These are phyloP conservation scores for Emmonsia crescens DNA, from an alignment of 2,329 filamentous ascomycete genomes.

Conservation along the genomic window DNA sequence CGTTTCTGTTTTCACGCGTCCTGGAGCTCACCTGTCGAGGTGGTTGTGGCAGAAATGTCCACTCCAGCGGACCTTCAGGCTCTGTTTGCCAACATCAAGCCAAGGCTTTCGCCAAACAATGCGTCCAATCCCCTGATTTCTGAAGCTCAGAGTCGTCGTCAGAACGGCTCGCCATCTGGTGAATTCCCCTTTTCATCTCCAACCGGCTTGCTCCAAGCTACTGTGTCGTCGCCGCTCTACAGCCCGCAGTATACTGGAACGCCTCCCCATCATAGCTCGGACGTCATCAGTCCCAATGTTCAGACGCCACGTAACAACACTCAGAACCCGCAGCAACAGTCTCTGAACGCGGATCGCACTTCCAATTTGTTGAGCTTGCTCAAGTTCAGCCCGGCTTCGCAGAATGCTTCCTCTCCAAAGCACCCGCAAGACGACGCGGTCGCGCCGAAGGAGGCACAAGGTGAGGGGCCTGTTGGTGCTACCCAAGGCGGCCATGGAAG, in stretches of 20 bases:
- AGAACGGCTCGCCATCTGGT: constrained; percentile 24
- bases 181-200: constrained; percentile 24
- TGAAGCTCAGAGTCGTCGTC: constrained; percentile 15
- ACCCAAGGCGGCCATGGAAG: constrained; percentile 22
- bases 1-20: constrained; percentile 22
- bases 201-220: constrained; percentile 43
- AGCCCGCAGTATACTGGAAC: constrained; percentile 45
- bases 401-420: constrained; percentile 11
- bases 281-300: constrained; percentile 48
- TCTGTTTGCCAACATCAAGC: constrained; percentile 36
- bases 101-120: constrained; percentile 28
- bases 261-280: constrained; percentile 46
- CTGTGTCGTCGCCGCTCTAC: constrained; percentile 48
- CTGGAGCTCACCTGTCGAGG: constrained; percentile 14
- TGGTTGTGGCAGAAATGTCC: constrained; percentile 37
- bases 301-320: constrained; percentile 32
- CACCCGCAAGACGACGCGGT: constrained; percentile 20
- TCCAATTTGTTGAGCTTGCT: constrained; percentile 53
- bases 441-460: constrained; percentile 17
- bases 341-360: constrained; percentile 38
- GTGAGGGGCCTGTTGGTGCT: constrained; percentile 10
- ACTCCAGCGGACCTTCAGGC: constrained; percentile 37
- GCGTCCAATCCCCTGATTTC: constrained; percentile 21
- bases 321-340: constrained; percentile 28
- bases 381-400: constrained; percentile 47